These are phyloP conservation scores for Dactylorhiza incarnata DNA, from an alignment of 106 monocot genomes.

Conservation along the genomic window DNA sequence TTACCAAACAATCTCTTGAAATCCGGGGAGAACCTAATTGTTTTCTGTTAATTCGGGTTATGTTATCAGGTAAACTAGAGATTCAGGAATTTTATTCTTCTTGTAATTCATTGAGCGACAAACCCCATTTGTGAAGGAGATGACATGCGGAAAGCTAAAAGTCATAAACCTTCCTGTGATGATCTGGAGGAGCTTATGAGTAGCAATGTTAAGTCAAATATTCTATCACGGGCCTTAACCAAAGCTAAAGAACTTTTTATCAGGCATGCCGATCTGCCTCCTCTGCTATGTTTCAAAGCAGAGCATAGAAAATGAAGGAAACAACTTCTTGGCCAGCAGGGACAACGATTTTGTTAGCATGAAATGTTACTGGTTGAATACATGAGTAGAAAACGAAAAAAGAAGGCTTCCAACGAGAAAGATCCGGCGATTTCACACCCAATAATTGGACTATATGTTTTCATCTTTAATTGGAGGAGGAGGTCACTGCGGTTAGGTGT, in stretches of 20 bases:
- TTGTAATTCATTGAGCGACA: slow-evolving; percentile 5
- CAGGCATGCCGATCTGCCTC: neutral
- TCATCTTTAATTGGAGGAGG: too few species aligned
- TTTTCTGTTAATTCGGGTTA: slow-evolving; percentile 52
- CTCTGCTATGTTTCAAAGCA: too few species aligned
- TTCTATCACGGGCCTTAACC: slow-evolving; percentile 54
- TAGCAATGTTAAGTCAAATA: slow-evolving; percentile 12
- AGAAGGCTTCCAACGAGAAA: too few species aligned
- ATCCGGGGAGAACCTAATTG: slow-evolving; percentile 16
- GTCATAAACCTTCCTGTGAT: slow-evolving; percentile 9
- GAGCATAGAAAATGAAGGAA: too few species aligned
- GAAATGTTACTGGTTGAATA: too few species aligned
- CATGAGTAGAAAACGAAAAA: too few species aligned
- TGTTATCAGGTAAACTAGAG: slow-evolving; percentile 68
- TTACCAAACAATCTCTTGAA: slow-evolving; percentile 25
- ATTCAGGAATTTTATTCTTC: slow-evolving; percentile 49
- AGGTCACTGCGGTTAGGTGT: too few species aligned
- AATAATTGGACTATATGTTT: too few species aligned
- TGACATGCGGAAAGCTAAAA: neutral
- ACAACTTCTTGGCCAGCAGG: too few species aligned
- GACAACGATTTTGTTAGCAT: too few species aligned
- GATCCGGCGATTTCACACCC: too few species aligned
- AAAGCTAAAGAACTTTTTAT: slow-evolving; percentile 40
- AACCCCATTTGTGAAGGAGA: neutral
- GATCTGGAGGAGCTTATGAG: slow-evolving; percentile 28